Percentiles rank a stretch among this genome's conserved stretches.
These are phyloP conservation scores for Oenanthe sinensis DNA, from an alignment of 129 eudicot species.

Conservation along the genomic window DNA sequence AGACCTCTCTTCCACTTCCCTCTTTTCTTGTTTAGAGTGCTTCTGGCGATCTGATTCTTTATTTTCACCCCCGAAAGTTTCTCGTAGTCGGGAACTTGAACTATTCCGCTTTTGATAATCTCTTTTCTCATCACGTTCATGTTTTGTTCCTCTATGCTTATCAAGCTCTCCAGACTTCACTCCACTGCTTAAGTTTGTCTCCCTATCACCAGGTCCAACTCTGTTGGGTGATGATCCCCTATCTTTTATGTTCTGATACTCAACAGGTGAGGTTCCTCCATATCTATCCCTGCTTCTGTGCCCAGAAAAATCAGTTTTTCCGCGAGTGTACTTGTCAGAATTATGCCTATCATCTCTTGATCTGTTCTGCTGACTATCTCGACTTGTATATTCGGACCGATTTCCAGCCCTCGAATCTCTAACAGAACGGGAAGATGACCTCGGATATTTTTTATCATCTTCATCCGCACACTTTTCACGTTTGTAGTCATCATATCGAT, in stretches of 20 bases:
- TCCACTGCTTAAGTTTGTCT: constrained; percentile 16
- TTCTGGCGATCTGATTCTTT: constrained; percentile 34
- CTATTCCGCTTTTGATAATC: constrained; percentile 30
- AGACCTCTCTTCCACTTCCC: constrained; percentile 34
- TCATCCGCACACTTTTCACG: constrained; percentile 52
- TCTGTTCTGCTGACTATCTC: constrained; percentile 42
- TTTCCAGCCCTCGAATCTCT: constrained; percentile 31
- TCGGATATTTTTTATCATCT: constrained; percentile 41
- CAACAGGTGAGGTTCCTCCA: constrained; percentile 21
- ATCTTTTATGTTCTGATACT: constrained; percentile 19
- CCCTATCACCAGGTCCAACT: constrained; percentile 38
- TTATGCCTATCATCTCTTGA: constrained; percentile 41
- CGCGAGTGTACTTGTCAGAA: constrained; percentile 34
- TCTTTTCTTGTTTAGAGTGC: constrained; percentile 41
- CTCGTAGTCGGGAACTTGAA: constrained; percentile 27
- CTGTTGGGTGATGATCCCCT: constrained; percentile 26
- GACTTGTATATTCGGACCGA: constrained; percentile 42
- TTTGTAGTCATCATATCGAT: constrained; percentile 52
- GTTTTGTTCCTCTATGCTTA: constrained; percentile 35
- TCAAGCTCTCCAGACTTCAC: constrained; percentile 37
- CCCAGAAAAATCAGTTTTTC: constrained; percentile 41
- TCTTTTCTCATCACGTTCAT: constrained; percentile 34
- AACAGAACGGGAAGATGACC: constrained; percentile 34
- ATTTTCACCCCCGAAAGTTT: constrained; percentile 36
- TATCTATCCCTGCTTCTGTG: constrained; percentile 44